A percentile compares a stretch with the other conserved stretches of the same genome.
These are phyloP conservation scores for Ceratocystis papillata DNA, from an alignment of 2,329 filamentous ascomycete genomes.

Conservation along the genomic window DNA sequence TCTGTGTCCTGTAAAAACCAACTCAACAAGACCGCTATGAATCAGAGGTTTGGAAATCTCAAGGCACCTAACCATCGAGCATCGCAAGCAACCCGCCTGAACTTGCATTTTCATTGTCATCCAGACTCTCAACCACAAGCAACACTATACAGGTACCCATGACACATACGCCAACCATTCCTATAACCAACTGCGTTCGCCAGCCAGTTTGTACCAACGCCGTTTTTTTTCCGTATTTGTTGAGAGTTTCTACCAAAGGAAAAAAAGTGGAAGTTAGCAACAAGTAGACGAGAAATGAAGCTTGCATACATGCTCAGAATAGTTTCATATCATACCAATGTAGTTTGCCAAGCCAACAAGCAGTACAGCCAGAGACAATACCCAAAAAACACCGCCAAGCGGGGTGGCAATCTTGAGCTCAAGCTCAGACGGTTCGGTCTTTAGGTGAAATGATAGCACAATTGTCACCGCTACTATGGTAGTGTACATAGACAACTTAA, in stretches of 20 bases:
- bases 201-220: constrained; percentile 88
- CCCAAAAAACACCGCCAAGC: constrained; percentile 80
- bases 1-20: neutral
- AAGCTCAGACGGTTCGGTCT: constrained; percentile 53
- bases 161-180: constrained; percentile 50
- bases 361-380: constrained; percentile 66
- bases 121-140: constrained; percentile 39
- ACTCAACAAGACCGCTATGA: neutral
- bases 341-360: constrained; percentile 75
- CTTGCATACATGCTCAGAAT: neutral
- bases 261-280: constrained; percentile 8
- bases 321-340: constrained; percentile 47
- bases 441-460: constrained; percentile 84
- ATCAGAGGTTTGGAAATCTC: neutral
- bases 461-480: constrained; percentile 82
- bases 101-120: constrained; percentile 12
- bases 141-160: constrained; percentile 55
- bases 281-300: neutral
- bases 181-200: constrained; percentile 71
- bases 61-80: constrained; percentile 13
- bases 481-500: constrained; percentile 83
- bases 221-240: constrained; percentile 64
- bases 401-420: constrained; percentile 73
- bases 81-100: constrained; percentile 16
- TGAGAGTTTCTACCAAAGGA: constrained; percentile 47